Evolutionary conservation across 495 filamentous ascomycete genomes (phyloP), one percentile per base, ranked within the genome.

Genomic region (Penicillium canescens): DNA sequence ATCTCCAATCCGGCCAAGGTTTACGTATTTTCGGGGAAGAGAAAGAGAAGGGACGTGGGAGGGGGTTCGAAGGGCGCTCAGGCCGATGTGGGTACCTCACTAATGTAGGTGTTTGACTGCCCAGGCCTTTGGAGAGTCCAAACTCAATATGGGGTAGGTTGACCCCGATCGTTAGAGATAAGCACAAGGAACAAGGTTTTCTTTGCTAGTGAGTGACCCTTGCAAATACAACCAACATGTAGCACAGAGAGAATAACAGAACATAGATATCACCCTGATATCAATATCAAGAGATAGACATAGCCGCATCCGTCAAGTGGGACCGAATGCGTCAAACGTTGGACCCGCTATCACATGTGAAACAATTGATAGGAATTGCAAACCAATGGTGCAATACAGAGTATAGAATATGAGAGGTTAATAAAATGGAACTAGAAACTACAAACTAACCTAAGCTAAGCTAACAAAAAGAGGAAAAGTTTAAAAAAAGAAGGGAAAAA

Each of bases 281-380:
- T 31, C 28, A 13, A 34, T 33, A 10, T 21, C 36, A 26, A n/a
- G 44, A 20, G 43, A 21, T 14, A 35, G 37, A 24, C 35, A 50
- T 28, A 34, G 38, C 28, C 28, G 28, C 23, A 42, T 26, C 21
- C 28, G 28, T 31, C 41, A 46, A 35, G 44, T 46, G 44, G 26
- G 35, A 46, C 28, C 44, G 24, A 53, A 64, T 59, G 59, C 50
- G 55, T 55, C 57, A 1, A 49, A 62, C 49, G 52, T 50, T 54
- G 58, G 71, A 74, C 69, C 71, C 71, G 58, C 71, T 66, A 68
- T 74, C 71, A 74, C 71, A 74, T 74, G 71, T 61, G 49, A 57
- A 49, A 56, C 33, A 21, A 20, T 52, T 65, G 62, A 65, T 65
- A 59, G 62, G 31, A 13, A 26, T 3, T 8, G 23, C 9, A 38